Conservation (phyloP, 352 stramenopile species). For the Thalassiosira livingstoniorum region DNA sequence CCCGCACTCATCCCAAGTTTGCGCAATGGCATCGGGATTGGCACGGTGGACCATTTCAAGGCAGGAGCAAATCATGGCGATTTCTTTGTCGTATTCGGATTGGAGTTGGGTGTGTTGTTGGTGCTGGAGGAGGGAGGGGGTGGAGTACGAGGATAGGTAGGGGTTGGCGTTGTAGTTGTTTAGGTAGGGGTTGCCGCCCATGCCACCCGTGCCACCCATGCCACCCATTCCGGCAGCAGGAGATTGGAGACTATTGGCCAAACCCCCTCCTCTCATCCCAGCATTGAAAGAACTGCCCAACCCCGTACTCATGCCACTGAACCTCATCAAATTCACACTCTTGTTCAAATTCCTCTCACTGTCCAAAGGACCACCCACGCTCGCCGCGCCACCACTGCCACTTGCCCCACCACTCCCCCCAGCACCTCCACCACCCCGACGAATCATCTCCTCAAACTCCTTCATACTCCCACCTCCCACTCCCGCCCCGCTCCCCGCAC, state of each 20-base stretch:
- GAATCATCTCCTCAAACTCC: no score
- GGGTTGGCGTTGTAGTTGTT: no score
- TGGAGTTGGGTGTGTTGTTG: conserved; percentile 49
- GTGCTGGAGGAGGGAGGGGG: conserved; percentile 50
- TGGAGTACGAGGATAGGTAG: conserved; percentile 17
- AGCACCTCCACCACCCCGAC: no score
- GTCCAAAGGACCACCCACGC: no score
- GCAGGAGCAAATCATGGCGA: conserved; percentile 69
- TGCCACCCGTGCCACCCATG: not conserved
- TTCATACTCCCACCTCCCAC: no score
- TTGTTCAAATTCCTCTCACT: no score
- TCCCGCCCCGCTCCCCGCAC: conserved; percentile 19
- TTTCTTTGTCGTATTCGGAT: conserved; percentile 64
- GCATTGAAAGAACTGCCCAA: not conserved
- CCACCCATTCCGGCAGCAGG: not conserved
- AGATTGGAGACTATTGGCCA: not conserved
- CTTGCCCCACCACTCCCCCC: no score
- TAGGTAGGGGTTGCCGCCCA: conserved; percentile 33
- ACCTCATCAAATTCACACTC: not conserved
- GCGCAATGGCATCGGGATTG: conserved; percentile 67
- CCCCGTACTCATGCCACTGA: not conserved
- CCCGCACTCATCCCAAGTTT: conserved; percentile 69
- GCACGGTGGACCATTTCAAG: conserved; percentile 73
- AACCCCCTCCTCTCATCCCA: not conserved
- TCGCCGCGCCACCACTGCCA: no score